Evolutionary conservation across 2,329 filamentous ascomycete genomes (phyloP), one percentile per base, ranked within the genome.

Genomic region (Annulohypoxylon truncatum): DNA sequence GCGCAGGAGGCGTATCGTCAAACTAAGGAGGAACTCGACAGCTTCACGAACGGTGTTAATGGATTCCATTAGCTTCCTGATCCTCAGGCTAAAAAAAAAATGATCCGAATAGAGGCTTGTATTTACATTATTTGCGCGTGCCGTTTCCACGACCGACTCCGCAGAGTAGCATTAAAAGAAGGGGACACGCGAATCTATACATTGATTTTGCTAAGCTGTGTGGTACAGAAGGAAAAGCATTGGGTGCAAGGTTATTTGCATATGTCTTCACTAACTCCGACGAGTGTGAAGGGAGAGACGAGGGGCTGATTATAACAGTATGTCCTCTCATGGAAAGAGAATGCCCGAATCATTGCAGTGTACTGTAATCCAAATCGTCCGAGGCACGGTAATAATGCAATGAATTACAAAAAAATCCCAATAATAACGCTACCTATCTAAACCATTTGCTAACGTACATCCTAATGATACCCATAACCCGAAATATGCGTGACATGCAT

Each of bases 1-100:
- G 94, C 93, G 5, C 96, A 99, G 80, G 94, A 97, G 69, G 78
- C 91, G 73, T 99, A 96, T 77, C 87, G 92, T 72, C 82, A 81
- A 69, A 87, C 89, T 64, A 93, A 87, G 79, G 92, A 94, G 48
- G 96, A 98, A 82, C 78, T 97, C 71, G 87, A 90, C 50, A 82
- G 80, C 57, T 80, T 97, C 71, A 78, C 75, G 38, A 76, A 77
- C 48, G 76, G 76, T 38, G 72, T 73, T 13, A 74, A 76, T 33
- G 82, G 82, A 33, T 78, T 79, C 72, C 77, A 81, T 66, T 83
- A 71, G 76, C 50, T 42, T 28, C 29, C 29, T 10, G 7, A 20
- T 38, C 18, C 26, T n/a, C 20, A n/a, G 24, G 29, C 8, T 28
- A 6, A 24, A 61, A 26, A 6, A 24, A 61, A 26, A 28, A 64